Base-by-base conservation (phyloP, 352 stramenopile genomes). In the Globisporangium perplexum region DNA sequence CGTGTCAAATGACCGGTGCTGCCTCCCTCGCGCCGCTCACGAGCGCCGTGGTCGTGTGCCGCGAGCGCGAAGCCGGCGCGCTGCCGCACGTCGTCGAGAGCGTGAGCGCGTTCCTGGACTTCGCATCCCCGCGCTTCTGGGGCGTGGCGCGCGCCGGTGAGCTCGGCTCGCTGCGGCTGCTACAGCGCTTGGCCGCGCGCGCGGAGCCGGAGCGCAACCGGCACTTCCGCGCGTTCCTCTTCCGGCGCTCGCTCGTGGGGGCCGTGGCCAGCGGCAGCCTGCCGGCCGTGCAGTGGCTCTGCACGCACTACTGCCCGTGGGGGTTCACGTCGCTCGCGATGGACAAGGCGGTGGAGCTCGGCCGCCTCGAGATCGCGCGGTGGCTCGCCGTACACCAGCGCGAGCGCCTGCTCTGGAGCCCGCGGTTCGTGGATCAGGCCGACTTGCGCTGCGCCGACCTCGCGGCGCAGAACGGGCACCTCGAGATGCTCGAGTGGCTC, bases 321-420 rank as follows among this genome's bases (percentile, higher is more conserved):
- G 47, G 47, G 30, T 53, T 53, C 14, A 31, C 22, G 20, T 53
- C 47, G 20, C 47, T 53, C 47, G 61, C 61, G 15, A 35, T 59
- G 26, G 24, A 51, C 24, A 55, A 38, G 7, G 53, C 45, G 7
- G 26, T 47, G 12, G 24, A 36, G 23, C 26, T 36, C 7, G 53
- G 53, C 4, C 39, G 58, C 11, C 26, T 62, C 22, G 48, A 62
- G 41, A 52, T 62, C 24, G 48, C 41, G 17, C 18, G 42, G 24
- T 62, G 28, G 14, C 55, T 62, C 20, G 38, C 45, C 7, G 36
- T 49, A 18, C 39, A 62, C 38, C 33, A 53, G 24, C 28, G 24
- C 31, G 56, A 53, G 47, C 30, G 47, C 20, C 30, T 43, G 30
- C 36, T 49, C n/a, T 39, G 56, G 18, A 23, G 35, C 23, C 20